Percentiles rank a stretch among this genome's conserved stretches.
Conservation (phyloP, 2,329 filamentous ascomycete species). For the Tothia fuscella region DNA sequence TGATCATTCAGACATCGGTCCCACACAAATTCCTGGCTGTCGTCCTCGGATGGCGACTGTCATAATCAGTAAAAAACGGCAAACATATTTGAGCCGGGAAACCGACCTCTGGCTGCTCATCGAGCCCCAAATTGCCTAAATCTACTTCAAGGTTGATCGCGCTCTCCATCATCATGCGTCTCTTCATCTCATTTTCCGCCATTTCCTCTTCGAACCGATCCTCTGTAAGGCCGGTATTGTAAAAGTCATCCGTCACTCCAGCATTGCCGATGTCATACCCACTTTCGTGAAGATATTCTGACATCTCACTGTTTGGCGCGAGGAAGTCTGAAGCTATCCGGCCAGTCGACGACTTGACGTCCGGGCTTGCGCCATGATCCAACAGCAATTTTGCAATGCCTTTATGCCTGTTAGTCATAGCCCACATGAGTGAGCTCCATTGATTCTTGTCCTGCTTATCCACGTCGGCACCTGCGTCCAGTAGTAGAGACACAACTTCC, state of each 20-base stretch:
- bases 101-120: constrained; percentile 78
- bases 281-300: constrained; percentile 86
- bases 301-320: constrained; percentile 90
- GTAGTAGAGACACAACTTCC: constrained; percentile 69
- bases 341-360: constrained; percentile 87
- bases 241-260: constrained; percentile 80
- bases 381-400: constrained; percentile 85
- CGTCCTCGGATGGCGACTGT: constrained; percentile 66
- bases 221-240: constrained; percentile 81
- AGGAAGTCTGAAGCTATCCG: constrained; percentile 94
- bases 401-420: constrained; percentile 97
- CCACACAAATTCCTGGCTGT: constrained; percentile 93
- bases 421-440: constrained; percentile 99
- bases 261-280: constrained; percentile 80
- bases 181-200: constrained; percentile 88
- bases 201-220: constrained; percentile 95
- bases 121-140: constrained; percentile 85
- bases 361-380: constrained; percentile 88
- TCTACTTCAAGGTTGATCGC: constrained; percentile 95
- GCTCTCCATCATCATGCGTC: constrained; percentile 98
- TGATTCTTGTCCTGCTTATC: constrained; percentile 92
- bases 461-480: constrained; percentile 76
- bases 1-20: constrained; percentile 88
- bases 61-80: constrained; percentile 13
- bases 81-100: constrained; percentile 14